Base-by-base conservation (phyloP, 1,284 basidiomycete species). In the Singerocomus inundabilis region DNA sequence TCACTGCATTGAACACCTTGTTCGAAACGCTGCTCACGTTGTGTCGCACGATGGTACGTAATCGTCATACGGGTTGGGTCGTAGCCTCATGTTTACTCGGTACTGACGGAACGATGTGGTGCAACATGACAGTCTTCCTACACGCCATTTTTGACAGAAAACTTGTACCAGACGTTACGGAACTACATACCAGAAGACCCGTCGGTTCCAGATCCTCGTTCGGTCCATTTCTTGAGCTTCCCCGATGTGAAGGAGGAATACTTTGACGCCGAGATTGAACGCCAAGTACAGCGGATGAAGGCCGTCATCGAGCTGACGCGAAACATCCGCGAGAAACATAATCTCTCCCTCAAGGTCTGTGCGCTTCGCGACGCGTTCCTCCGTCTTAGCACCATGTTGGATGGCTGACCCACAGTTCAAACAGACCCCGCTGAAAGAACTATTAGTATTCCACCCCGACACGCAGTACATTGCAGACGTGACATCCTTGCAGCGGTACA, bases 71-170 rank as follows among this genome's bases (percentile, higher is more conserved):
- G n/a, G n/a, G n/a, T 44, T 13, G 30, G 25, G 30, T 29, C n/a
- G n/a, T 40, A 28, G 31, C 51, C 29, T 38, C 21, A 13, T 9
- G 18, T 56, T 44, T 48, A 54, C 26, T 42, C 15, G 12, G 5
- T 7, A 29, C 52, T 57, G 31, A 57, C 51, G 39, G n/a, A 26
- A 49, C 48, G 57, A n/a, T 48, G 37, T 46, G 48, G n/a, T 52
- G 37, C 45, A 48, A n/a, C 38, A 18, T 24, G 13, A 49, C 57
- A 95, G 91, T 96, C 95, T 9, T 96, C 96, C 2, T 99, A 98
- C 71, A 98, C 95, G 5, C 97, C 97, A 1, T 99, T 98, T 83
- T 76, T 98, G 64, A 96, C 93, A 4, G 97, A 99, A 72, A 98
- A 90, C 72, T 79, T 99, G 57, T 99, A 98, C 72, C 97, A 99